Base-by-base conservation (phyloP, 768 basidiomycete genomes). In the Tremella yokohamensis region DNA sequence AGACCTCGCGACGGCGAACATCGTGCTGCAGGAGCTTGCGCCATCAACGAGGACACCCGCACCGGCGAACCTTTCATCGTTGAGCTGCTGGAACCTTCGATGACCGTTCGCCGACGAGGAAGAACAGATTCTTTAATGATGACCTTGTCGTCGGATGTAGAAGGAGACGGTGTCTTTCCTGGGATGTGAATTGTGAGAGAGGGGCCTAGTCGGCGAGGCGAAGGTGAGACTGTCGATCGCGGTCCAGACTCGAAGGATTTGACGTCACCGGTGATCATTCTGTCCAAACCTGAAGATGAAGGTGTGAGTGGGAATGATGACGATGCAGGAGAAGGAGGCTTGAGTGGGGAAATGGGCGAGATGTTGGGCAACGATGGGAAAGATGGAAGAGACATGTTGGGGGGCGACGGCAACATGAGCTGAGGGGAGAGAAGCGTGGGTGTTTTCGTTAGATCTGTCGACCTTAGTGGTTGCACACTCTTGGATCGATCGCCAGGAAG, bases 291-390 rank as follows among this genome's bases (percentile, higher is more conserved):
- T 37, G n/a, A 34, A n/a, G 51, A 54, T 38, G 58, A 52, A 19
- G 53, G 49, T 18, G 58, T 50, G 61, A 51, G 13, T 37, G 40
- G 48, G 52, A 50, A 8, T 18, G 59, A 56, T 9, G 25, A 8
- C 29, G 44, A 49, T 29, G 20, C n/a, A 45, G 42, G 42, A 6
- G 42, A 45, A 16, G 42, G 42, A 45, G 42, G 42, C 22, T 45
- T 19, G 11, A 65, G 51, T 24, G 66, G 66, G 2, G 66, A 65
- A 16, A 68, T 58, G 38, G 67, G 67, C 2, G 64, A 69, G 15
- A 68, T 12, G 13, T 22, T 48, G 16, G 66, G 66, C 19, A 68
- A 45, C 18, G 29, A 34, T 34, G 29, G 29, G 29, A 34, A 34
- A 6, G 66, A 63, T 47, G 66, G 66, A 19, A 68, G 49, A 42